Conservation (phyloP, 2,329 filamentous ascomycete genomes). For the Hymenoscyphus scutula region DNA sequence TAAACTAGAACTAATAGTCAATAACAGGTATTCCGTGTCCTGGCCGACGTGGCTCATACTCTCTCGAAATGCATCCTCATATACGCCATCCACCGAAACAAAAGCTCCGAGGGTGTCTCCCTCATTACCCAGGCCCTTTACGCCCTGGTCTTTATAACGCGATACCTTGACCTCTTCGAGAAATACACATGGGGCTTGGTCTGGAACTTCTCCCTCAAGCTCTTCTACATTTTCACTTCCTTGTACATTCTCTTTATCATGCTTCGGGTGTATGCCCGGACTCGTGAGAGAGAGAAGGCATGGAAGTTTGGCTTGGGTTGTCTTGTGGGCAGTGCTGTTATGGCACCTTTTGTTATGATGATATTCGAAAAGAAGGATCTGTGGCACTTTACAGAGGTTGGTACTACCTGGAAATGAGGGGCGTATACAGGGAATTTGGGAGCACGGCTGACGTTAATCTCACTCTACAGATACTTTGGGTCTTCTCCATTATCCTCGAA, state of each 20-base stretch:
- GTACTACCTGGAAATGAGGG: constrained; percentile 25
- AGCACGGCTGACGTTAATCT: background rate
- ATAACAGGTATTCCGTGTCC: constrained; percentile 61
- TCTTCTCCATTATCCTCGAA: constrained; percentile 89
- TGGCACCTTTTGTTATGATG: constrained; percentile 71
- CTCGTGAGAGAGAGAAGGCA: constrained; percentile 86
- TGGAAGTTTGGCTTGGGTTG: constrained; percentile 83
- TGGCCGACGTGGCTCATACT: constrained; percentile 82
- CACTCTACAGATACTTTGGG: constrained; percentile 66
- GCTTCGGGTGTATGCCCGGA: constrained; percentile 81
- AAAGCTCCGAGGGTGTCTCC: constrained; percentile 85
- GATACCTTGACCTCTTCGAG: constrained; percentile 80
- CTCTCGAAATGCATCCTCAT: constrained; percentile 88
- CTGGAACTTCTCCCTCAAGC: constrained; percentile 83
- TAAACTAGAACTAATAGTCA: background rate
- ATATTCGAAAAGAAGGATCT: constrained; percentile 54
- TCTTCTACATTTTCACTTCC: constrained; percentile 81
- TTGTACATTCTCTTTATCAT: constrained; percentile 86
- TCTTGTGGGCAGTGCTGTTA: constrained; percentile 60
- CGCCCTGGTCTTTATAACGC: constrained; percentile 76
- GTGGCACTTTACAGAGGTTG: constrained; percentile 52
- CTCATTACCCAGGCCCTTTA: constrained; percentile 90
- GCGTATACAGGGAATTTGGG: background rate
- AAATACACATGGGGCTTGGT: constrained; percentile 39
- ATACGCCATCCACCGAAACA: constrained; percentile 84